Base-by-base conservation (phyloP, 108 stramenopile genomes). In the Skeletonema tropicum region DNA sequence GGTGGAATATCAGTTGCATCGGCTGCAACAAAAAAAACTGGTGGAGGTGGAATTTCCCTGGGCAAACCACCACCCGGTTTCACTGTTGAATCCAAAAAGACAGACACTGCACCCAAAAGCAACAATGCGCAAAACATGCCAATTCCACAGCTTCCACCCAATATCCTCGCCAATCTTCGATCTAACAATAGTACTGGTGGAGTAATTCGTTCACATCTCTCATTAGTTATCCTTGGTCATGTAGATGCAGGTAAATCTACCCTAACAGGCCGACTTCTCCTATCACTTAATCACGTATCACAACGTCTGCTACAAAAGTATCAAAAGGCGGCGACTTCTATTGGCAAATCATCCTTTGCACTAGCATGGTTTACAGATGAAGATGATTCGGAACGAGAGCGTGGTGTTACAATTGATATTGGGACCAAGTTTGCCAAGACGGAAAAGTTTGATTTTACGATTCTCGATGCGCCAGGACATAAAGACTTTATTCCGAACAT, bases 171-270 rank as follows among this genome's bases (percentile, higher is more conserved):
- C 60, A 59, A 46, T 65, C 79, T 73, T 46, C 72, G 49, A 30
- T 69, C 68, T 29, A 29, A 41, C 14, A 48, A 6, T 21, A 59
- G 2, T 59, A 48, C 32, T 38, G 21, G 60, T 17, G 49, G 29
- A 15, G 49, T 60, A 35, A 33, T 79, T 39, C 76, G 81, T 1
- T 42, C 72, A 2, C 77, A 79, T 57, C 82, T 83, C 42, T 83
- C 82, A 58, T 62, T 83, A 26, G 82, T 83, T 58, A 68, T 83
- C 35, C 66, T 83, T 30, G 82, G 82, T 8, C 82, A 83, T 68
- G 92, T 93, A 57, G 92, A 93, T 75, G 87, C 92, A 29, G 93
- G 93, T n/a, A 94, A 94, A 85, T 86, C 84, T 46, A 94, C 93
- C 0, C 71, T 91, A 39, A 90, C 92, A 59, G 93, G 93, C 36